Evolutionary conservation across 2,329 filamentous ascomycete genomes (phyloP).

Genomic region (Botryotinia narcissicola): DNA sequence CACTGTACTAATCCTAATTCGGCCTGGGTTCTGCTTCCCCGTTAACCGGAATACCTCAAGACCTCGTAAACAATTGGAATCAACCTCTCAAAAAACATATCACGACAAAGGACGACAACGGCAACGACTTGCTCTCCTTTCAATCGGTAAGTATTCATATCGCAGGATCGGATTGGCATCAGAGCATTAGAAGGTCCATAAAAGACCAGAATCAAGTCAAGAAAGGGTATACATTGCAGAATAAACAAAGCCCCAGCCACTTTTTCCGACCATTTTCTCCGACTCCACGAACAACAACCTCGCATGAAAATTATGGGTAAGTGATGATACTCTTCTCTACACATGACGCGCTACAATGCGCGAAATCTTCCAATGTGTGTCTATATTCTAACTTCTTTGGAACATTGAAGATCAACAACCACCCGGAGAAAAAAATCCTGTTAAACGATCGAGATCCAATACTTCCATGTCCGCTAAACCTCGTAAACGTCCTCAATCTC

Average conservation of each 20-base stretch:
- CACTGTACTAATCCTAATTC: slow-evolving; percentile 5
- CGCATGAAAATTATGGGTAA: slow-evolving; percentile 33
- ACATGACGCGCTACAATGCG: slow-evolving; percentile 16
- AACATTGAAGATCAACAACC: slow-evolving; percentile 33
- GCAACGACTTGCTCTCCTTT: neutral
- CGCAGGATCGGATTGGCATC: slow-evolving; percentile 3
- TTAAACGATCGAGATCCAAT: slow-evolving; percentile 46
- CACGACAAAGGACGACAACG: slow-evolving; percentile 17
- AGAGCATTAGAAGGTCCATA: neutral
- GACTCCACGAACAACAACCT: slow-evolving; percentile 18
- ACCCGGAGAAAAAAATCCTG: slow-evolving; percentile 39
- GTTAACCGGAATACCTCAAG: slow-evolving; percentile 22
- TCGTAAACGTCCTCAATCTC: slow-evolving; percentile 45
- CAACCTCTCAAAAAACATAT: slow-evolving; percentile 20
- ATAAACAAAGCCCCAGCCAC: slow-evolving; percentile 34
- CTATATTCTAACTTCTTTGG: slow-evolving; percentile 25
- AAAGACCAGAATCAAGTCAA: neutral
- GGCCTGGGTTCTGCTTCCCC: slow-evolving; percentile 18
- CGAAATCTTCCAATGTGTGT: slow-evolving; percentile 3
- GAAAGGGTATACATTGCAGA: slow-evolving; percentile 15
- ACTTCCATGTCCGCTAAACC: slow-evolving; percentile 45
- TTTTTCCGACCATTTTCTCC: slow-evolving; percentile 16
- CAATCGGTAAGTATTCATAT: slow-evolving; percentile 10
- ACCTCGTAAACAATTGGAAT: slow-evolving; percentile 22
- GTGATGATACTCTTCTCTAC: slow-evolving; percentile 20